Percentiles rank a stretch among this genome's conserved stretches.
Evolutionary conservation across 176 grass and related monocot genomes (phyloP).

Genomic region (Aegilops bicornis): DNA sequence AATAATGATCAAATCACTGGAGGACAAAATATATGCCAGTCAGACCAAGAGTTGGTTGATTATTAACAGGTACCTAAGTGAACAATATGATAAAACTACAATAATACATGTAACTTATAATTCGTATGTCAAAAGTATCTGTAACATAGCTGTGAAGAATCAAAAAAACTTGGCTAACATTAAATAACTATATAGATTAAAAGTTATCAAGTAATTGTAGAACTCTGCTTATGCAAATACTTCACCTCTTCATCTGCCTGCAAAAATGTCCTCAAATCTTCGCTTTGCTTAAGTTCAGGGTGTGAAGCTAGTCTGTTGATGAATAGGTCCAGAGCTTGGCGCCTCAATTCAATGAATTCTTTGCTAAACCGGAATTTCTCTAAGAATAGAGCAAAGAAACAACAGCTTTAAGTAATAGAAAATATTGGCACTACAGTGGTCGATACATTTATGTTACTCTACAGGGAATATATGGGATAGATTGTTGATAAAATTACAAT

Average conservation of each 20-base stretch:
- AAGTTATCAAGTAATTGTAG: neutral
- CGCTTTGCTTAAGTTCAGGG: slow-evolving; percentile 85
- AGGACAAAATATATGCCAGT: neutral
- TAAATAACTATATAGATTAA: neutral
- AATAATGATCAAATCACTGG: neutral
- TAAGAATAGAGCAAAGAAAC: slow-evolving; percentile 34
- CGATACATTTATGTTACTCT: neutral
- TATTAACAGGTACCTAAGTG: neutral
- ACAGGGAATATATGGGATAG: slow-evolving; percentile 8
- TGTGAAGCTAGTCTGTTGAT: slow-evolving; percentile 94
- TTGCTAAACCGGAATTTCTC: slow-evolving; percentile 97
- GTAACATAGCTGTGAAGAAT: neutral
- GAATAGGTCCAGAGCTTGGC: slow-evolving; percentile 89
- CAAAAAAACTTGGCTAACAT: neutral
- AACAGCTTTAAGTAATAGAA: neutral
- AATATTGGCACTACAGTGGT: neutral
- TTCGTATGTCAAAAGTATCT: neutral
- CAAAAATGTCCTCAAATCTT: slow-evolving; percentile 85
- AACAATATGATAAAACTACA: neutral
- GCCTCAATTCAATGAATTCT: slow-evolving; percentile 95
- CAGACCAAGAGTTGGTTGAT: neutral
- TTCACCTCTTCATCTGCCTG: slow-evolving; percentile 98
- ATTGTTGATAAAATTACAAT: slow-evolving; percentile 6
- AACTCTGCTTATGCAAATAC: neutral
- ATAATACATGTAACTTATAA: neutral